These are phyloP conservation scores for Colletotrichum sansevieriae DNA, from an alignment of 2,329 filamentous ascomycete genomes.

Conservation along the genomic window DNA sequence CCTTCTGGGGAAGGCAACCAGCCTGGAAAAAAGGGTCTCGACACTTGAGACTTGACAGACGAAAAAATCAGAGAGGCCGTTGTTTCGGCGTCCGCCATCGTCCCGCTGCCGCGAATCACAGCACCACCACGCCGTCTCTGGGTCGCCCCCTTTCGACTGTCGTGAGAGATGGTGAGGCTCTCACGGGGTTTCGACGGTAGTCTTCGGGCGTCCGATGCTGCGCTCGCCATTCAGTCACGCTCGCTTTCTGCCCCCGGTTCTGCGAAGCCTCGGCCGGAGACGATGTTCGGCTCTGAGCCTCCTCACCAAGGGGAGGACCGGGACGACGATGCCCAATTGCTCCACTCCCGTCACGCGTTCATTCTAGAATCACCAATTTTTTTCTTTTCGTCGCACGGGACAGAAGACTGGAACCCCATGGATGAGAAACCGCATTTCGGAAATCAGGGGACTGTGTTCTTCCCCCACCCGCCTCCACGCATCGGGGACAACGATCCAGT, in stretches of 20 bases:
- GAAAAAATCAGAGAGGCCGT: background rate
- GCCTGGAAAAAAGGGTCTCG: background rate
- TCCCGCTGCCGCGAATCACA: constrained; percentile 20
- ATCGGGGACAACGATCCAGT: background rate
- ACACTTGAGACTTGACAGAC: background rate
- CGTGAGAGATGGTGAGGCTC: constrained; percentile 28
- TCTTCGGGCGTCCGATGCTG: background rate
- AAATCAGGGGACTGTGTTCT: background rate
- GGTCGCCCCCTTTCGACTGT: constrained; percentile 3
- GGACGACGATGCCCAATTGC: background rate
- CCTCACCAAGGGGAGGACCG: constrained; percentile 6
- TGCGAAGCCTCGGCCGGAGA: constrained; percentile 1
- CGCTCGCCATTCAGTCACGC: constrained; percentile 4
- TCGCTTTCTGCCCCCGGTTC: background rate
- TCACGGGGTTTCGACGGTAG: constrained; percentile 8
- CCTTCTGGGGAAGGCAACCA: constrained; percentile 19
- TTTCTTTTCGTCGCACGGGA: background rate
- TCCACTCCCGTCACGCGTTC: constrained; percentile 24
- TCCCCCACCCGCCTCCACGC: background rate
- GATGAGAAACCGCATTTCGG: constrained; percentile 10
- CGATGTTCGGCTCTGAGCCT: constrained; percentile 8
- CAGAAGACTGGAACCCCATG: background rate
- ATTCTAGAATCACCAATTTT: background rate
- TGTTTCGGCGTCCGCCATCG: constrained; percentile 27
- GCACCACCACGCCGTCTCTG: background rate